phyloP scores from a whole-genome alignment of 1,284 basidiomycete genomes.

The Exobasidium rhododendri region DNA sequence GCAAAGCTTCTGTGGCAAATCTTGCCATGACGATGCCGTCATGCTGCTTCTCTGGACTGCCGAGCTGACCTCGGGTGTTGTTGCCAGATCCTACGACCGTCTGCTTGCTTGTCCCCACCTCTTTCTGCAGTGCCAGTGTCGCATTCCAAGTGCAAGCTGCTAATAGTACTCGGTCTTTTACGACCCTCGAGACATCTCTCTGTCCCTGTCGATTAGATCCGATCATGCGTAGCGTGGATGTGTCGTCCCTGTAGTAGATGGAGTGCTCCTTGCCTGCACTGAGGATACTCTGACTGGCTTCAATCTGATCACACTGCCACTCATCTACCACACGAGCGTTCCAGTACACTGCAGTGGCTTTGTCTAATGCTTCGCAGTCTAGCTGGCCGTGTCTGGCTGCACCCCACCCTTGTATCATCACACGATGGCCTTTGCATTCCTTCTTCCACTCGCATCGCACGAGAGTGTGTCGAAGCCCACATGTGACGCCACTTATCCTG shows the following conservation, averaged over 20 bases:
- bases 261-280: constrained; percentile 12
- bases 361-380: neutral
- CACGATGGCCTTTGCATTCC: neutral
- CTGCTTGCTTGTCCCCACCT: no score
- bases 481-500: neutral
- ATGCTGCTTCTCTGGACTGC: neutral
- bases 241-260: neutral
- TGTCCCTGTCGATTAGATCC: neutral
- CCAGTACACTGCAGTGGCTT: neutral
- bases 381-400: constrained; percentile 18
- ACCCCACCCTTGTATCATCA: constrained; percentile 17
- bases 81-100: constrained; percentile 9
- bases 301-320: neutral
- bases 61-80: constrained; percentile 9
- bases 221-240: neutral
- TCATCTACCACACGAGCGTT: neutral
- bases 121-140: constrained; percentile 1
- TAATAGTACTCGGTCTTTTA: neutral
- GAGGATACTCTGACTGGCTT: neutral
- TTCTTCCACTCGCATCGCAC: neutral
- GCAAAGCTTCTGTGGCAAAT: neutral
- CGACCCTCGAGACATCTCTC: neutral
- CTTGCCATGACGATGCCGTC: neutral
- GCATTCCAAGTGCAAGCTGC: constrained; percentile 1
- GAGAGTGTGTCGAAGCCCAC: constrained; percentile 2